Percentiles rank a stretch among this genome's conserved stretches.
phyloP scores from a whole-genome alignment of 768 basidiomycete species.

The Tricholomella constricta region DNA sequence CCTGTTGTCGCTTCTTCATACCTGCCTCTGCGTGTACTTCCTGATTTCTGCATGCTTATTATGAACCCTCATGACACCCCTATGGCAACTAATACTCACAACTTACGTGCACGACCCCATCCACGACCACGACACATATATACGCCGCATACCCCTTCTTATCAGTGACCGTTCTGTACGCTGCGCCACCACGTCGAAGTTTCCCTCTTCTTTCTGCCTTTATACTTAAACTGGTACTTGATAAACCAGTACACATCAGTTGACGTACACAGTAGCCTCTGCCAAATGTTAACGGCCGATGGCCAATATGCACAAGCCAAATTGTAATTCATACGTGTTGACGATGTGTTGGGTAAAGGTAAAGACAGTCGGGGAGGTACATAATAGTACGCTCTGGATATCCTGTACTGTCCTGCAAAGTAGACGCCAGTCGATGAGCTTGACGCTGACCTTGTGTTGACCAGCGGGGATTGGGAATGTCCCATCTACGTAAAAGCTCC shows the following conservation, averaged over 20 bases:
- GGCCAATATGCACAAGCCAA: no score
- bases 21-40: neutral
- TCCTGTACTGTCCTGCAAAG: neutral
- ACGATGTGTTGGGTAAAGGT: no score
- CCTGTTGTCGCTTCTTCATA: neutral
- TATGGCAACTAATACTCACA: conserved; percentile 1
- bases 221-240: no score
- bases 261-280: no score
- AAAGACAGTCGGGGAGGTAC: no score
- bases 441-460: neutral
- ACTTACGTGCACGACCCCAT: neutral
- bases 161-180: no score
- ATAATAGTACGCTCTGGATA: neutral
- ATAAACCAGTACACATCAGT: no score
- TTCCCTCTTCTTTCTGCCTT: no score
- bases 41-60: conserved; percentile 3
- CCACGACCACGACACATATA: neutral
- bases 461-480: neutral
- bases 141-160: conserved; percentile 10
- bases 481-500: neutral
- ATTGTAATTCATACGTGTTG: no score
- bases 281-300: no score
- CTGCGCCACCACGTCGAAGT: no score
- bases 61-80: conserved; percentile 5
- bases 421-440: neutral